phyloP scores from a whole-genome alignment of 176 grass and related monocot genomes.

The barley (Hordeum vulgare) region DNA sequence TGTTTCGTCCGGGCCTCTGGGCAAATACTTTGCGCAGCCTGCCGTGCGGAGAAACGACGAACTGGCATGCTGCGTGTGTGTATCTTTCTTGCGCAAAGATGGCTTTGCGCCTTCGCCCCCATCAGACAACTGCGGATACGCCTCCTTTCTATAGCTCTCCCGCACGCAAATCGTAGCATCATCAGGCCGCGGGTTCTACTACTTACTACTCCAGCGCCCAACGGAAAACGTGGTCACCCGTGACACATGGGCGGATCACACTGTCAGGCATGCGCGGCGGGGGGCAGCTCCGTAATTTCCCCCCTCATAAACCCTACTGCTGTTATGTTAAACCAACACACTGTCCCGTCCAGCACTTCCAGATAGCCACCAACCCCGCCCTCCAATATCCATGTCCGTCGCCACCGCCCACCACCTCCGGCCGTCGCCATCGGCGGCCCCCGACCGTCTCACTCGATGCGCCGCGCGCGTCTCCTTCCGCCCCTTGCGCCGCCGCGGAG shows the following conservation, averaged over 20 bases:
- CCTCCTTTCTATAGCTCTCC: too few relatives aligned
- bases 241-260: neutral
- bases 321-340: neutral
- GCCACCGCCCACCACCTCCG: conserved; percentile 32
- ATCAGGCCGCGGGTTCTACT: too few relatives aligned
- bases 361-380: neutral
- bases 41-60: too few relatives aligned
- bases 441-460: neutral
- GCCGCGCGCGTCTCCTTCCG: neutral
- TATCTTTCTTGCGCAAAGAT: too few relatives aligned
- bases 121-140: too few relatives aligned
- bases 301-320: conserved; percentile 18
- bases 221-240: neutral
- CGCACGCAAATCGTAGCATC: too few relatives aligned
- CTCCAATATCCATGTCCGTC: conserved; percentile 11
- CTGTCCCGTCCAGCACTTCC: neutral
- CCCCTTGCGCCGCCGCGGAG: neutral
- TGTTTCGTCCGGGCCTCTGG: too few relatives aligned
- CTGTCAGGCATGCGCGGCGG: neutral
- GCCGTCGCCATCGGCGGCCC: neutral
- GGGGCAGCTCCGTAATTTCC: neutral
- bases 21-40: too few relatives aligned
- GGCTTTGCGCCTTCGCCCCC: too few relatives aligned
- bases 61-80: too few relatives aligned
- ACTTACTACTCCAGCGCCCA: neutral